Percentiles rank a stretch among this genome's conserved stretches.
These are phyloP conservation scores for Diaporthe sp. DNA, from an alignment of 2,329 filamentous ascomycete species.

Conservation along the genomic window DNA sequence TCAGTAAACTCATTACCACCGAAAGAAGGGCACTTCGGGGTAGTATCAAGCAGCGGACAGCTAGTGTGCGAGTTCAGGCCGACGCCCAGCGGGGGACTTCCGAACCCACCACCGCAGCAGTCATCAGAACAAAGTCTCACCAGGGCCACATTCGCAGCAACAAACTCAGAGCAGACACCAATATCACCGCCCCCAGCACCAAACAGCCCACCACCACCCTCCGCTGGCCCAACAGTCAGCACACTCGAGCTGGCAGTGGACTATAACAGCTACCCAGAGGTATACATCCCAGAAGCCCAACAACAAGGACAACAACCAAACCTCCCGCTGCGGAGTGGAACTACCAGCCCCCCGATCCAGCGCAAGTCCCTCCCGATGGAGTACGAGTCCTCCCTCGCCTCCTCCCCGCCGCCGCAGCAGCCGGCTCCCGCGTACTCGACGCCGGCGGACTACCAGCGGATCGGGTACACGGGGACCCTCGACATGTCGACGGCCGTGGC, in stretches of 20 bases:
- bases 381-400: too few species aligned
- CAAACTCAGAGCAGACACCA: not conserved
- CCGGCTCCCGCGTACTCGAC: conserved; percentile 1
- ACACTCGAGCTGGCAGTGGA: not conserved
- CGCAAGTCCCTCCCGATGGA: conserved; percentile 9
- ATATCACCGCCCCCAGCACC: not conserved
- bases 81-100: not conserved
- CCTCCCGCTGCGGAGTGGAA: not conserved
- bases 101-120: not conserved
- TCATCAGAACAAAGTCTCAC: not conserved
- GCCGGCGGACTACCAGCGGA: not conserved
- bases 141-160: not conserved
- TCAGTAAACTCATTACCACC: not conserved
- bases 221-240: not conserved
- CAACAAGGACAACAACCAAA: not conserved
- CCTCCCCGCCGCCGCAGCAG: not conserved
- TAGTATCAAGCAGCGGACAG: conserved; percentile 22
- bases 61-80: conserved; percentile 27
- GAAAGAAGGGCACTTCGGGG: conserved; percentile 1
- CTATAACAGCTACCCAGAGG: conserved; percentile 11
- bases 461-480: conserved; percentile 16
- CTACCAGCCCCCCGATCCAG: not conserved
- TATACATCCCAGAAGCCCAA: not conserved
- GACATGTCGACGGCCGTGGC: conserved; percentile 16
- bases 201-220: not conserved